Evolutionary conservation across 164 flowering plant genomes (phyloP), one percentile per base, ranked within the genome.

Genomic region (Hamamelis virginiana): DNA sequence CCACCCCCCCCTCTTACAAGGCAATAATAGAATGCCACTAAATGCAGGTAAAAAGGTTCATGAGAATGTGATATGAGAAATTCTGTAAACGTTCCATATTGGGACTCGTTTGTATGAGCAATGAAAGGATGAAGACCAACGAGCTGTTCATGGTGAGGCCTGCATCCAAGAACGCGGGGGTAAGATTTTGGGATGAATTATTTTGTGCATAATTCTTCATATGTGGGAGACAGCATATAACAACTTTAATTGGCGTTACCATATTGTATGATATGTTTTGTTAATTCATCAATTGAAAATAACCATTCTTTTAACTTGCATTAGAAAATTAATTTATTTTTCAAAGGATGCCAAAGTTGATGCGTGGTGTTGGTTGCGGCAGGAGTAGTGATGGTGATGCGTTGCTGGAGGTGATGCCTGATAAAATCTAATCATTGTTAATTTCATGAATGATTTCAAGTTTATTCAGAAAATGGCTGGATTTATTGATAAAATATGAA

Each of bases 161-260:
- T 46, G 28, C 18, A 45, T 62, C 26, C 65, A 62, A 62, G 65
- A 25, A 63, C 52, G 25, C n/a, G 52, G 19, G 43, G 19, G 27
- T 63, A 63, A 27, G 27, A 25, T 45, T 45, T 46, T 44, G 52
- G 18, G 13, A 9, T 41, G 10, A 5, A 63, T 43, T 22, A 45
- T 44, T 22, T 45, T 61, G 47, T 63, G 66, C 25, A 63, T 44
- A 63, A 15, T 19, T 18, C 26, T 46, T 22, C 18, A 12, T 14
- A 10, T 33, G 9, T 28, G 41, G 43, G 62, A 15, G 43, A 59
- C n/a, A 27, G 3, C 27, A 15, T 33, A 2, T 33, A 33, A 33
- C 41, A 33, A 33, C 41, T 47, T 47, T 1, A 11, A 47, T 16
- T 47, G 18, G 4, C 1, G 51, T 9, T 5, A 47, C 51, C 51